Evolutionary conservation across 1,284 basidiomycete species (phyloP).

Genomic region (Taiwanofungus camphoratus): DNA sequence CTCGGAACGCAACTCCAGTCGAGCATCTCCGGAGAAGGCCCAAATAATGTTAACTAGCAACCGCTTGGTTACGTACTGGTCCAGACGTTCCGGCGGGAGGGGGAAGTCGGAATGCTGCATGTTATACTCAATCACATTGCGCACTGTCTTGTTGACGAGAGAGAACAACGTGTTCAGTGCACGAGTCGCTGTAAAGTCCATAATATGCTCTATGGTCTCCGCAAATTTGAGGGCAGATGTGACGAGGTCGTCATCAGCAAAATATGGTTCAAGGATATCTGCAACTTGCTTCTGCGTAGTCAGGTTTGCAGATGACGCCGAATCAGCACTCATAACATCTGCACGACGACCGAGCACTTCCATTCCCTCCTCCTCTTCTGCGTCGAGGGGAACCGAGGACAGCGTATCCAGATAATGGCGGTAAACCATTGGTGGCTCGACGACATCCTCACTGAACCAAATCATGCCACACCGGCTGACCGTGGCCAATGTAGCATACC

Average conservation of each 20-base stretch:
- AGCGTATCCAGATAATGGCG: slow-evolving; percentile 83
- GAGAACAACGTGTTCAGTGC: slow-evolving; percentile 96
- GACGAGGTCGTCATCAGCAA: slow-evolving; percentile 80
- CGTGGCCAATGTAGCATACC: slow-evolving; percentile 95
- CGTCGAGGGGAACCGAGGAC: slow-evolving; percentile 75
- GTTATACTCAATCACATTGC: slow-evolving; percentile 95
- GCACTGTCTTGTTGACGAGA: slow-evolving; percentile 91
- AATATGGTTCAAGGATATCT: slow-evolving; percentile 74
- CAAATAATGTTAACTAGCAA: slow-evolving; percentile 91
- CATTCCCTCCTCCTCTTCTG: slow-evolving; percentile 80
- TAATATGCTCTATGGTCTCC: slow-evolving; percentile 87
- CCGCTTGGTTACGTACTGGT: slow-evolving; percentile 89
- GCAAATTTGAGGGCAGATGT: slow-evolving; percentile 76
- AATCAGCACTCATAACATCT: slow-evolving; percentile 47
- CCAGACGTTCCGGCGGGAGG: slow-evolving; percentile 75
- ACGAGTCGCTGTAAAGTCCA: slow-evolving; percentile 94
- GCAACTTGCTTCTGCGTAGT: slow-evolving; percentile 81
- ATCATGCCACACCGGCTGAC: slow-evolving; percentile 99
- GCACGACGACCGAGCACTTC: slow-evolving; percentile 57
- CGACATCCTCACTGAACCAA: slow-evolving; percentile 98
- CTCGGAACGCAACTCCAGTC: slow-evolving; percentile 82
- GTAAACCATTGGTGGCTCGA: slow-evolving; percentile 90
- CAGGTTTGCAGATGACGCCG: slow-evolving; percentile 56
- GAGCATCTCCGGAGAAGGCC: slow-evolving; percentile 97
- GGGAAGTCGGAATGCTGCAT: slow-evolving; percentile 94